Evolutionary conservation across 768 basidiomycete species (phyloP).

Genomic region (Stropharia rugosoannulata): DNA sequence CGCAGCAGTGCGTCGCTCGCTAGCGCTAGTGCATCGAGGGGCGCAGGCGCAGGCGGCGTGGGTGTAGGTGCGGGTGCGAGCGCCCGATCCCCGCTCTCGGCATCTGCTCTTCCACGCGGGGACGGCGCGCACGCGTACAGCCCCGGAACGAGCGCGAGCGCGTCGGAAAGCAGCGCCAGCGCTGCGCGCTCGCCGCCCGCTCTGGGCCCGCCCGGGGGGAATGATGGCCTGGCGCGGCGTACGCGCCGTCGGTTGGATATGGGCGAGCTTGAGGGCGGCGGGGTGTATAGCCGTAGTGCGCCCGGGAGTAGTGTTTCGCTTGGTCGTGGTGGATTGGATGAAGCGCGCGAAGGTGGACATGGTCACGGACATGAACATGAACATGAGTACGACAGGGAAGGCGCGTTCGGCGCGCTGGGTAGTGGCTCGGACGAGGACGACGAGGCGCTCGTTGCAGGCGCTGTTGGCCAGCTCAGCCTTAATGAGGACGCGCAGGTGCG

Average conservation of each 20-base stretch:
- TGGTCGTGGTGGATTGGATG: too few relatives aligned
- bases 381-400: too few relatives aligned
- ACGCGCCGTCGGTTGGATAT: not conserved
- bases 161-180: not conserved
- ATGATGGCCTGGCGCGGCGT: not conserved
- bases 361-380: too few relatives aligned
- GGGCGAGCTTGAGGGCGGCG: too few relatives aligned
- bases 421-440: conserved; percentile 32
- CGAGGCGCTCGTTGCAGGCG: conserved; percentile 50
- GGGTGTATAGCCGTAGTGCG: too few relatives aligned
- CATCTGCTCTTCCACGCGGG: not conserved
- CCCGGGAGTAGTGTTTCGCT: too few relatives aligned
- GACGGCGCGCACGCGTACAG: not conserved
- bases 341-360: too few relatives aligned
- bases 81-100: not conserved
- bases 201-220: not conserved
- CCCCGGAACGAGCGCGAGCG: not conserved
- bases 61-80: not conserved
- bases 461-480: conserved; percentile 82
- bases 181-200: not conserved
- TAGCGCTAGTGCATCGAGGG: not conserved
- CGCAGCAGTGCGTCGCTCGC: not conserved
- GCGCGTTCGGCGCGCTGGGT: conserved; percentile 1
- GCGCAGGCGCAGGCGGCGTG: too few relatives aligned
- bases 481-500: conserved; percentile 87